Evolutionary conservation across 805 yeast species (phyloP).

Genomic region (Saturnispora quitensis): DNA sequence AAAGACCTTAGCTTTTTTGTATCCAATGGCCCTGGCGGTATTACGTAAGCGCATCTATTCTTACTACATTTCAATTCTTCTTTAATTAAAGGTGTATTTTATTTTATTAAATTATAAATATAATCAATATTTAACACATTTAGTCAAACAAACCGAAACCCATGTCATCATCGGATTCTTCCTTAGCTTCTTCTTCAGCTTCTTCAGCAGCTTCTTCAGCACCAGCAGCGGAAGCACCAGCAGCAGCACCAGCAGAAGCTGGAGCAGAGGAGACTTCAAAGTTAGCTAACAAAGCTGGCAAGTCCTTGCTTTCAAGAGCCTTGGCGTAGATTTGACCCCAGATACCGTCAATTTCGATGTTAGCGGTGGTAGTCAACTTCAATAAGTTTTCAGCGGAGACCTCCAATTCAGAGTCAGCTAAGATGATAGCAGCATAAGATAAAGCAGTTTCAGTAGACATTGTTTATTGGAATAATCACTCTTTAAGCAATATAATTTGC

Average conservation of each 20-base stretch:
- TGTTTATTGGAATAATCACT: constrained; percentile 34
- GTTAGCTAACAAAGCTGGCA: constrained; percentile 57
- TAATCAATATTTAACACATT: constrained; percentile 20
- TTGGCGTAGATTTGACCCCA: constrained; percentile 80
- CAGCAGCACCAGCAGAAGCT: constrained; percentile 40
- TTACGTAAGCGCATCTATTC: not conserved
- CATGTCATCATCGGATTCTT: constrained; percentile 77
- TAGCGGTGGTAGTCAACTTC: constrained; percentile 67
- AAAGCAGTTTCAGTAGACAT: constrained; percentile 89
- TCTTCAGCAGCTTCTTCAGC: constrained; percentile 44
- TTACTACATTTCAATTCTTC: no score
- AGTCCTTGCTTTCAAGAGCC: constrained; percentile 74
- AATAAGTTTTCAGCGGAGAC: constrained; percentile 75
- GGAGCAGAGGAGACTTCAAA: constrained; percentile 43
- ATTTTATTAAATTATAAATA: not conserved
- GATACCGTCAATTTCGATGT: constrained; percentile 65
- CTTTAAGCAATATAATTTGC: constrained; percentile 32
- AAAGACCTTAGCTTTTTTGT: no score
- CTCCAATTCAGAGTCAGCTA: constrained; percentile 94
- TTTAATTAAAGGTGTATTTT: not conserved
- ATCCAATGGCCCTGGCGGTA: not conserved
- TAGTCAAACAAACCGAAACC: constrained; percentile 90
- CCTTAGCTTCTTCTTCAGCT: constrained; percentile 52
- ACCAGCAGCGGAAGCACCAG: constrained; percentile 38
- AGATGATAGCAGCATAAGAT: constrained; percentile 96